phyloP scores from a whole-genome alignment of 1,284 basidiomycete species.

The Austroboletus novae-zelandiae region DNA sequence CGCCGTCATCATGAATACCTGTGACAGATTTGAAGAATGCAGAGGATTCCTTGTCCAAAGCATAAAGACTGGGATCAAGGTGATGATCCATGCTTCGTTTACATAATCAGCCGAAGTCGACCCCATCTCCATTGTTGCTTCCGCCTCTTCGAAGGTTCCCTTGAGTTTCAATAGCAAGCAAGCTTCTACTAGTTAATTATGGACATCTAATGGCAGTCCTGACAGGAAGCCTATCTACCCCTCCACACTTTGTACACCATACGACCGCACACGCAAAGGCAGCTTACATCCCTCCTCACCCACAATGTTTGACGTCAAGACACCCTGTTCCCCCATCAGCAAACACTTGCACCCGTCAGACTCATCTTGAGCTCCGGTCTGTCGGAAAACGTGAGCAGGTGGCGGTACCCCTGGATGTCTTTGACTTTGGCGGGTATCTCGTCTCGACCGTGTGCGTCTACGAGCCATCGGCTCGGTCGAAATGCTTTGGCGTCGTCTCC shows the following conservation, averaged over 20 bases:
- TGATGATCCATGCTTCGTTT: conserved; percentile 2
- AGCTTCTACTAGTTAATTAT: no score
- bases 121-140: no score
- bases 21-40: conserved; percentile 27
- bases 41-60: conserved; percentile 10
- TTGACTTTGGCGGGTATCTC: conserved; percentile 25
- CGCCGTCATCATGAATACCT: conserved; percentile 28
- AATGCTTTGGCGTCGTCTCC: conserved; percentile 37
- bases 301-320: conserved; percentile 12
- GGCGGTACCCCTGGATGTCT: conserved; percentile 40
- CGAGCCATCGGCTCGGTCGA: conserved; percentile 38
- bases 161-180: no score
- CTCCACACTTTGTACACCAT: neutral
- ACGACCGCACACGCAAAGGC: conserved; percentile 17
- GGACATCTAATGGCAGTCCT: no score
- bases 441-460: neutral
- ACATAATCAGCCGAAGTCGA: no score
- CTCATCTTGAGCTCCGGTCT: conserved; percentile 50
- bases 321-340: neutral
- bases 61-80: conserved; percentile 17
- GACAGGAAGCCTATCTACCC: no score
- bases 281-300: conserved; percentile 16
- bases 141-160: no score
- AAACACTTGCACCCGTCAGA: no score
- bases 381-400: conserved; percentile 41